Conservation (phyloP, 108 stramenopile species). For the Heterococcus sp. region DNA sequence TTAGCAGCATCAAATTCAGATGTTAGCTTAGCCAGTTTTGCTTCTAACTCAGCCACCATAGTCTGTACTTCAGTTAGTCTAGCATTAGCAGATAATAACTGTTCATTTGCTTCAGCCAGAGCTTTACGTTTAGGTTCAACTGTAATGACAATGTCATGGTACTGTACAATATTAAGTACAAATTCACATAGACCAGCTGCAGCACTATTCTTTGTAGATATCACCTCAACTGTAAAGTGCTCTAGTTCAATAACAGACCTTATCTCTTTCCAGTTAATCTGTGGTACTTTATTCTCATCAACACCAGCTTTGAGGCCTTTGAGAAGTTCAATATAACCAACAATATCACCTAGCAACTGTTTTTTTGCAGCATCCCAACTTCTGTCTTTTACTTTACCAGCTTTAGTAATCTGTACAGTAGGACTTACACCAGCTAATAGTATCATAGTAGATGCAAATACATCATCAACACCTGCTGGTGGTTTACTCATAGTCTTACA, state of each 20-base stretch:
- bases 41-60: constrained; percentile 61
- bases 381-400: constrained; percentile 69
- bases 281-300: constrained; percentile 61
- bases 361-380: constrained; percentile 76
- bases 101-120: constrained; percentile 64
- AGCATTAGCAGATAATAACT: constrained; percentile 62
- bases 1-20: constrained; percentile 56
- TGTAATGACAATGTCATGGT: constrained; percentile 72
- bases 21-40: constrained; percentile 60
- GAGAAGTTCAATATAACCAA: constrained; percentile 69
- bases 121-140: constrained; percentile 74
- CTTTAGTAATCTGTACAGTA: constrained; percentile 56
- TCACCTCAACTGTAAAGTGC: constrained; percentile 69
- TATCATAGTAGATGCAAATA: constrained; percentile 82
- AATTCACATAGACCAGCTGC: constrained; percentile 73
- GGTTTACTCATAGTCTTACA: constrained; percentile 75
- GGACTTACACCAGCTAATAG: constrained; percentile 76
- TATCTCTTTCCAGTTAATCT: constrained; percentile 67
- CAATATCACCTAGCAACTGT: constrained; percentile 70
- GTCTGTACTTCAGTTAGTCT: constrained; percentile 54
- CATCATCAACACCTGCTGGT: constrained; percentile 75
- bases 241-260: constrained; percentile 65
- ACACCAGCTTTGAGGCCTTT: constrained; percentile 67
- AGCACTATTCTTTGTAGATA: constrained; percentile 68
- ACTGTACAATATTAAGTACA: constrained; percentile 72